Evolutionary conservation across 441 rosid genomes (phyloP).

Genomic region (Omphalea diandra): DNA sequence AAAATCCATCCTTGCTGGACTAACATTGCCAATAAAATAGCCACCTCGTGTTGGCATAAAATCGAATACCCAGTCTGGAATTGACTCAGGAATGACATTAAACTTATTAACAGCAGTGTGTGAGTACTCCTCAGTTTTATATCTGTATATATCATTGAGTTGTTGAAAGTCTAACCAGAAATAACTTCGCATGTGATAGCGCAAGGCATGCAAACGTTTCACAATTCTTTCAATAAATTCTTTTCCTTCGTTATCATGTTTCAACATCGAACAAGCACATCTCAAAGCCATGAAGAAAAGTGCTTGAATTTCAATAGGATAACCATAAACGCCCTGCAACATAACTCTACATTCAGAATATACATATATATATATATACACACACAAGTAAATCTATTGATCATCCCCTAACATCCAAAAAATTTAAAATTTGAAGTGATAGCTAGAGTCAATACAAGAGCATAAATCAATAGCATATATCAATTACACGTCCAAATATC

Average conservation of each 20-base stretch:
- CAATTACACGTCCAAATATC: background rate
- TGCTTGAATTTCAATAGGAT: slow-evolving; percentile 95
- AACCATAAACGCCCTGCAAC: slow-evolving; percentile 84
- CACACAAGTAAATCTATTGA: no score
- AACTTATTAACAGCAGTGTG: slow-evolving; percentile 94
- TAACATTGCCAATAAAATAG: slow-evolving; percentile 88
- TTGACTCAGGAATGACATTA: slow-evolving; percentile 92
- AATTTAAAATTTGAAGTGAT: background rate
- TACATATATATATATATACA: no score
- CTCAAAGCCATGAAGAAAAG: slow-evolving; percentile 88
- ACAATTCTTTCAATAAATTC: slow-evolving; percentile 74
- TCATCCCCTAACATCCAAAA: background rate
- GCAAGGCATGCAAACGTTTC: slow-evolving; percentile 84
- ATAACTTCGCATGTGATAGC: slow-evolving; percentile 86
- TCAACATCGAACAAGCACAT: slow-evolving; percentile 66
- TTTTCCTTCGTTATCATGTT: slow-evolving; percentile 83
- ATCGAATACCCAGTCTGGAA: slow-evolving; percentile 93
- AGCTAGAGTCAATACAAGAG: background rate
- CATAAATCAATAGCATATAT: background rate
- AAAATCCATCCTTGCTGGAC: slow-evolving; percentile 96
- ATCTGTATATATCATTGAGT: slow-evolving; percentile 88
- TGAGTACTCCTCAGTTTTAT: slow-evolving; percentile 93
- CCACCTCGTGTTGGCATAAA: slow-evolving; percentile 95
- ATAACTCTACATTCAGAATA: slow-evolving; percentile 13
- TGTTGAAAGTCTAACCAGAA: slow-evolving; percentile 95